Evolutionary conservation across 345 rosid genomes (phyloP).

Genomic region (Sapria himalayana): DNA sequence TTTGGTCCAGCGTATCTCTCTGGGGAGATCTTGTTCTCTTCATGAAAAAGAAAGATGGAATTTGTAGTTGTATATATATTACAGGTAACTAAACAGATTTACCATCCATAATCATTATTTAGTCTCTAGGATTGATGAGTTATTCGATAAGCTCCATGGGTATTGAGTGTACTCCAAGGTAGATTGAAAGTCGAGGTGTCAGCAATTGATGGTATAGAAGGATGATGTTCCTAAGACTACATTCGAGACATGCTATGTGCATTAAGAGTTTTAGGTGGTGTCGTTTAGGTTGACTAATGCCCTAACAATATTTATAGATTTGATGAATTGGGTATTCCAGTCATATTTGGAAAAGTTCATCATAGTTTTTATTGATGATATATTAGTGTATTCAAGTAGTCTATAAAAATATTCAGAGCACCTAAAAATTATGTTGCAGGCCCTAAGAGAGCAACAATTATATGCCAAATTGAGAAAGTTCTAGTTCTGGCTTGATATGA

Average conservation of each 20-base stretch:
- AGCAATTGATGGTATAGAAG: neutral
- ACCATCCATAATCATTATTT: neutral
- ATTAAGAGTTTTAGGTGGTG: conserved; percentile 4
- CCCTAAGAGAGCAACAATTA: neutral
- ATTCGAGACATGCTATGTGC: neutral
- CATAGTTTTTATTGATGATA: neutral
- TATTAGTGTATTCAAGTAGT: neutral
- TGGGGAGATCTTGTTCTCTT: neutral
- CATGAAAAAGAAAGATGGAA: conserved; percentile 5
- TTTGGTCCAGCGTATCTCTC: neutral
- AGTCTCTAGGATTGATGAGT: neutral
- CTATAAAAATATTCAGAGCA: neutral
- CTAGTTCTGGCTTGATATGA: neutral
- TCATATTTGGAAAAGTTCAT: neutral
- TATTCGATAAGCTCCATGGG: neutral
- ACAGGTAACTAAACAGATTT: neutral
- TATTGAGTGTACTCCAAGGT: neutral
- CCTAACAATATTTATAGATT: neutral
- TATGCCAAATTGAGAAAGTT: neutral
- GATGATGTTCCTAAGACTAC: neutral
- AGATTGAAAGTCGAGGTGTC: neutral
- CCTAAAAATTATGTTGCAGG: neutral
- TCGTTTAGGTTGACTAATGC: conserved; percentile 1
- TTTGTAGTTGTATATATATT: neutral
- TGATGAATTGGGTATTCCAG: neutral